These are phyloP conservation scores for Dactylonectria macrodidyma DNA, from an alignment of 2,329 filamentous ascomycete species.

Conservation along the genomic window DNA sequence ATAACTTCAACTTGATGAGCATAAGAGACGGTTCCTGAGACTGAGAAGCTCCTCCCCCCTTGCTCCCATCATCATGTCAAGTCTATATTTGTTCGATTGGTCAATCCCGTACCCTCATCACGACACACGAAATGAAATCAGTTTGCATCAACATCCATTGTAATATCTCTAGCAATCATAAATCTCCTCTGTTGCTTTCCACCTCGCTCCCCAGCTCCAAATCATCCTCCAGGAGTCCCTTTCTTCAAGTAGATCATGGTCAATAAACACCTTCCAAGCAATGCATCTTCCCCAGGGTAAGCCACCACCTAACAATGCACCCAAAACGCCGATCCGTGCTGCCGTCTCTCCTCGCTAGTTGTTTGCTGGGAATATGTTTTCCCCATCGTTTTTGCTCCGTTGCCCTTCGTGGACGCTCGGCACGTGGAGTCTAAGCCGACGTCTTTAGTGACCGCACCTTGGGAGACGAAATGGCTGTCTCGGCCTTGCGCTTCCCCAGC, in stretches of 20 bases:
- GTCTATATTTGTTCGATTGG: too few relatives aligned
- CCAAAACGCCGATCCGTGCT: conserved; percentile 25
- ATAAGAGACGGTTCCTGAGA: background rate
- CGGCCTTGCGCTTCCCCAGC: conserved; percentile 82
- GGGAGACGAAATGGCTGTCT: conserved; percentile 64
- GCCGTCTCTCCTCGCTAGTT: background rate
- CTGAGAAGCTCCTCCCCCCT: background rate
- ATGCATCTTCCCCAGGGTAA: conserved; percentile 8
- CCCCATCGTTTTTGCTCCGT: background rate
- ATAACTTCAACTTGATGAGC: background rate
- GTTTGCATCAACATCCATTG: conserved; percentile 15
- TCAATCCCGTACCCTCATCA: background rate
- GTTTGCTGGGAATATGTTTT: background rate
- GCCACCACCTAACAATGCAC: conserved; percentile 17
- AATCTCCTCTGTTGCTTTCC: background rate
- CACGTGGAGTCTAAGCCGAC: conserved; percentile 43
- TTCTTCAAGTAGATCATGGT: conserved; percentile 6
- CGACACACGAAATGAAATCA: background rate
- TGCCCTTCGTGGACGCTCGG: background rate
- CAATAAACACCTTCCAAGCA: background rate
- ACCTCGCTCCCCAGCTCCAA: background rate
- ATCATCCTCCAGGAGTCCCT: background rate
- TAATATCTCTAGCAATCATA: conserved; percentile 11
- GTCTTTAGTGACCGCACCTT: conserved; percentile 56
- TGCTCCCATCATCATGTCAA: background rate